Conservation (phyloP, 768 basidiomycete genomes). For the Leccinum imitatum region DNA sequence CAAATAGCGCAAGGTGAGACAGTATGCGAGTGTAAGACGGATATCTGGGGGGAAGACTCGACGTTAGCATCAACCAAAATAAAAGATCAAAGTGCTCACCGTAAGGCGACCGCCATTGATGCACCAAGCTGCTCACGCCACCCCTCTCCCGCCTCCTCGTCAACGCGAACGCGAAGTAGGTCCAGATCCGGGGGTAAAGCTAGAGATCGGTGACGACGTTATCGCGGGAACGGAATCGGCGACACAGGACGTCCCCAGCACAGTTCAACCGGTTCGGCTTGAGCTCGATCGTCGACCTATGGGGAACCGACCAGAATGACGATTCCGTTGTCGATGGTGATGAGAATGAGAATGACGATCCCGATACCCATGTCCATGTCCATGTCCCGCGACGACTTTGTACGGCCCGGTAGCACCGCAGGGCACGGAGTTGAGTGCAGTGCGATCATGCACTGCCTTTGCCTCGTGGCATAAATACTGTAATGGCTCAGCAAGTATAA, state of each 20-base stretch:
- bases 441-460: too few relatives aligned
- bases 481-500: too few relatives aligned
- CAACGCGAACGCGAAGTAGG: not conserved
- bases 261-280: conserved; percentile 29
- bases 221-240: too few relatives aligned
- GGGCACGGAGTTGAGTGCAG: too few relatives aligned
- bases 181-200: too few relatives aligned
- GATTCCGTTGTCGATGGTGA: not conserved
- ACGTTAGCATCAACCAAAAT: not conserved
- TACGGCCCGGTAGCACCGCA: not conserved
- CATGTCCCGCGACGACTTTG: not conserved
- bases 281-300: conserved; percentile 7
- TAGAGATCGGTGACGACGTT: not conserved
- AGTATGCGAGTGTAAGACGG: too few relatives aligned
- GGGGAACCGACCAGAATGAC: not conserved
- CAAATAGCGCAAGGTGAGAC: too few relatives aligned
- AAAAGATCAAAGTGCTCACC: conserved; percentile 39
- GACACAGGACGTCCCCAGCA: conserved; percentile 28
- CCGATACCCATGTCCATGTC: not conserved
- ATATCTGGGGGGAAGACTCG: not conserved
- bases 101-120: conserved; percentile 54
- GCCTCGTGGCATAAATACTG: too few relatives aligned
- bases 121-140: too few relatives aligned
- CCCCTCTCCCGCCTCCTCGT: conserved; percentile 14
- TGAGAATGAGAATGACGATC: not conserved